These are phyloP conservation scores for Biscogniauxia mediterranea DNA, from an alignment of 2,329 filamentous ascomycete species.

Conservation along the genomic window DNA sequence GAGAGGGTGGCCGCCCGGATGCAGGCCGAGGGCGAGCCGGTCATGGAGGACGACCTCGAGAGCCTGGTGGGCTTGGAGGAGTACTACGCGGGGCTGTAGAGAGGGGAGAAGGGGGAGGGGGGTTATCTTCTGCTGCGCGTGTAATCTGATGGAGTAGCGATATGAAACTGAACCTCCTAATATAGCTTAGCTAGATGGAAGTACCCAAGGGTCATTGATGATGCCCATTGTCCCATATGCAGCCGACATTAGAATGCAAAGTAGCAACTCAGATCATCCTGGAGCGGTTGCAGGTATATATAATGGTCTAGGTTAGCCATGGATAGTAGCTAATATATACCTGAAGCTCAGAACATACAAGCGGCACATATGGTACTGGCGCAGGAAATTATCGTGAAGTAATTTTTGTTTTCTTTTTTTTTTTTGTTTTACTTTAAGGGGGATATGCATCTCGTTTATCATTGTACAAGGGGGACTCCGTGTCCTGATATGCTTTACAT, in stretches of 20 bases:
- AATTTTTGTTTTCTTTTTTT: not conserved
- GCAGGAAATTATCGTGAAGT: not conserved
- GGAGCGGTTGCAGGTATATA: too few relatives aligned
- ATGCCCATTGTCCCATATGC: too few relatives aligned
- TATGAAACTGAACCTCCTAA: too few relatives aligned
- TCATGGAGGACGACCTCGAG: slow-evolving; percentile 53
- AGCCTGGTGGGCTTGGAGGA: slow-evolving; percentile 8
- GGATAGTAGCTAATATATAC: not conserved
- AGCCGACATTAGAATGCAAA: too few relatives aligned
- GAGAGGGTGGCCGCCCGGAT: slow-evolving; percentile 68
- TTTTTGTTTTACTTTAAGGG: not conserved
- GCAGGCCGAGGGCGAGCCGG: slow-evolving; percentile 54
- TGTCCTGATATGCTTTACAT: slow-evolving; percentile 4
- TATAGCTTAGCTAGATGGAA: too few relatives aligned
- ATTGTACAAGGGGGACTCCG: slow-evolving; percentile 10
- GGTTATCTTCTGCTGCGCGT: too few relatives aligned
- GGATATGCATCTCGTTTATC: slow-evolving; percentile 8
- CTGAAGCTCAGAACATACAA: not conserved
- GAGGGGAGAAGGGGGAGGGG: too few relatives aligned
- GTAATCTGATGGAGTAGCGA: too few relatives aligned
- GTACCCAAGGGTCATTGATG: too few relatives aligned
- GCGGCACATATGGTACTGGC: not conserved
- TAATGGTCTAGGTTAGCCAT: too few relatives aligned
- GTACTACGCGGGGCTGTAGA: not conserved
- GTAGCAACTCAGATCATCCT: too few relatives aligned